Evolutionary conservation across 2,329 filamentous ascomycete species (phyloP).

Genomic region (Clonostachys rosea): DNA sequence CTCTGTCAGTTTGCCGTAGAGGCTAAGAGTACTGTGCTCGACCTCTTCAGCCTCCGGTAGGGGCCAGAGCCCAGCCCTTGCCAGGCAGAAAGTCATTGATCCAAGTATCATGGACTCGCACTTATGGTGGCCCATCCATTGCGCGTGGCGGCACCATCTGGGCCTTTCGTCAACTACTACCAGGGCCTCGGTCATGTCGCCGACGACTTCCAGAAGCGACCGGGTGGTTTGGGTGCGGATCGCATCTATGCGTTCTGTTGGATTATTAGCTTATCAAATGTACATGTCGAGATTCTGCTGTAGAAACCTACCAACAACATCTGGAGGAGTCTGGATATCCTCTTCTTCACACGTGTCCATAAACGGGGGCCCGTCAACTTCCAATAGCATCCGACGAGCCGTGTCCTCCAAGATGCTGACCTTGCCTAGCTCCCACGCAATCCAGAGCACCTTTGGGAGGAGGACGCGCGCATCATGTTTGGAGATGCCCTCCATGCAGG

Average conservation of each 20-base stretch:
- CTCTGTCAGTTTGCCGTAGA: conserved; percentile 13
- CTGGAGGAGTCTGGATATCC: background rate
- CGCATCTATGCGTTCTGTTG: conserved; percentile 6
- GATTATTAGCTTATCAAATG: no score
- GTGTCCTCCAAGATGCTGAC: conserved; percentile 10
- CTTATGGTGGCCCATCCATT: conserved; percentile 23
- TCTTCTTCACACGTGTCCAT: background rate
- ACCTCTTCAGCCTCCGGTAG: conserved; percentile 14
- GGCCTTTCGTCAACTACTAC: conserved; percentile 19
- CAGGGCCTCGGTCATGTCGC: conserved; percentile 14
- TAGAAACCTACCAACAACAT: background rate
- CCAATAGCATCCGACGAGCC: conserved; percentile 13
- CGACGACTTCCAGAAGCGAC: conserved; percentile 14
- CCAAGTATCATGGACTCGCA: conserved; percentile 30
- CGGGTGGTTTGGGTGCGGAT: conserved; percentile 15
- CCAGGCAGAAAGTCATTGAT: conserved; percentile 24
- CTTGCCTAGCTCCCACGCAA: conserved; percentile 22
- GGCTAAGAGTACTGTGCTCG: conserved; percentile 12
- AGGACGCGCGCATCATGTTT: conserved; percentile 5
- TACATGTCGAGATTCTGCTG: no score
- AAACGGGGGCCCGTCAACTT: conserved; percentile 6
- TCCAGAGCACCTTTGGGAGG: conserved; percentile 17
- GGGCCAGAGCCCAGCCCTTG: conserved; percentile 22
- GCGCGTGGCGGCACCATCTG: conserved; percentile 23
- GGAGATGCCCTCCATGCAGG: conserved; percentile 5